Percentiles rank a stretch among this genome's conserved stretches.
Conservation (phyloP, 2,329 filamentous ascomycete genomes). For the Cladobotryum mycophilum region DNA sequence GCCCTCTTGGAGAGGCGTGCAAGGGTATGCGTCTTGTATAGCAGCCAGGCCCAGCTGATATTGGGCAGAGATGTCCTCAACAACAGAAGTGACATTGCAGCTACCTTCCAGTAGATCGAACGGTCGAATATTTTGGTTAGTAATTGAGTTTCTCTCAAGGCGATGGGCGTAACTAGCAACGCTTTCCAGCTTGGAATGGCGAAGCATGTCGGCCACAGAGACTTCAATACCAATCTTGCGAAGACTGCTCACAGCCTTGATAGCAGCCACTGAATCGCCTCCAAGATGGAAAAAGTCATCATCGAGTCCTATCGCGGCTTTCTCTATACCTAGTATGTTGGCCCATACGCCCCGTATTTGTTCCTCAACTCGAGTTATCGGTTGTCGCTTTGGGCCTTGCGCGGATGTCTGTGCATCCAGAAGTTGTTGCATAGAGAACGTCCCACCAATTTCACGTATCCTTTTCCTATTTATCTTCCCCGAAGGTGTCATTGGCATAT, state of each 20-base stretch:
- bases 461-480: constrained; percentile 4
- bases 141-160: no score
- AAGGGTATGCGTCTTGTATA: no score
- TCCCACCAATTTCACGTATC: not conserved
- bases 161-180: no score
- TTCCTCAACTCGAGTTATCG: constrained; percentile 8
- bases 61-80: no score
- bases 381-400: constrained; percentile 1
- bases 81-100: no score
- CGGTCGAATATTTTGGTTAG: no score
- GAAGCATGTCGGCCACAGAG: constrained; percentile 8
- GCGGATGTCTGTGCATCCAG: no score
- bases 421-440: not conserved
- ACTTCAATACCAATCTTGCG: constrained; percentile 3
- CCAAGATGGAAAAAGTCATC: constrained; percentile 45
- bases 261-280: constrained; percentile 43
- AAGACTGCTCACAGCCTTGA: constrained; percentile 31
- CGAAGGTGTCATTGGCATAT: constrained; percentile 25
- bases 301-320: constrained; percentile 30
- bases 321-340: constrained; percentile 25
- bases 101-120: no score
- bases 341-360: constrained; percentile 30
- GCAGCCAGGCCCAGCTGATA: not conserved
- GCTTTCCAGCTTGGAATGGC: not conserved
- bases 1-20: no score